A percentile compares a stretch with the other conserved stretches of the same genome.
Evolutionary conservation across 495 filamentous ascomycete genomes (phyloP).

Genomic region (Lentithecium fluviatile): DNA sequence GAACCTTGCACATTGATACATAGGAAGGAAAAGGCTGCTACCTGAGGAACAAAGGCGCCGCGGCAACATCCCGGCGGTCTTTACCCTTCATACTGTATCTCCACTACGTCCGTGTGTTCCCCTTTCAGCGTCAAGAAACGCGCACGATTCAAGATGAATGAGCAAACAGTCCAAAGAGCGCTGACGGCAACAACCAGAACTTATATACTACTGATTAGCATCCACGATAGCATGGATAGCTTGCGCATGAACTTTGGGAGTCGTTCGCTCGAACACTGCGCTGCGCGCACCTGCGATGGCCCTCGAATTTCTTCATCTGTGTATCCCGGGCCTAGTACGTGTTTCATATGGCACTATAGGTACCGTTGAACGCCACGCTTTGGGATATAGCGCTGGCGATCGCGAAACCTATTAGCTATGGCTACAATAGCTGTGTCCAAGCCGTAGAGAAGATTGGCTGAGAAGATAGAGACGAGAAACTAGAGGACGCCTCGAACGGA

Average conservation of each 20-base stretch:
- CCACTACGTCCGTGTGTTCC: no score
- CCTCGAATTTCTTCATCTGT: not conserved
- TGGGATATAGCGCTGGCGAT: not conserved
- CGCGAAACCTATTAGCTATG: not conserved
- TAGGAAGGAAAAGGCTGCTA: no score
- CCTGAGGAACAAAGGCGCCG: no score
- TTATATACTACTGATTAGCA: not conserved
- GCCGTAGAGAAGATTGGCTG: constrained; percentile 22
- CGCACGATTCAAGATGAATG: not conserved
- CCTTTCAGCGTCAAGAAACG: not conserved
- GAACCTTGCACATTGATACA: no score
- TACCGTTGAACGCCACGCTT: not conserved
- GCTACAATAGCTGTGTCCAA: constrained; percentile 34
- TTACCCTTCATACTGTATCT: no score
- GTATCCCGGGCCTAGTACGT: not conserved
- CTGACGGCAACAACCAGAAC: not conserved
- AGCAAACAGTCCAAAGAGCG: not conserved
- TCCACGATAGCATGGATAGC: not conserved
- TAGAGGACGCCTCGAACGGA: constrained; percentile 1
- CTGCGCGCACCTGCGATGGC: not conserved
- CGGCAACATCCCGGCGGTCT: no score
- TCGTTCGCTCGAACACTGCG: not conserved
- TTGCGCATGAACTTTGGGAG: not conserved
- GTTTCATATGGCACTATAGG: not conserved
- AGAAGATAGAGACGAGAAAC: constrained; percentile 13